Conservation (phyloP, 2,329 filamentous ascomycete genomes). For the Myriosclerotinia curreyana region DNA sequence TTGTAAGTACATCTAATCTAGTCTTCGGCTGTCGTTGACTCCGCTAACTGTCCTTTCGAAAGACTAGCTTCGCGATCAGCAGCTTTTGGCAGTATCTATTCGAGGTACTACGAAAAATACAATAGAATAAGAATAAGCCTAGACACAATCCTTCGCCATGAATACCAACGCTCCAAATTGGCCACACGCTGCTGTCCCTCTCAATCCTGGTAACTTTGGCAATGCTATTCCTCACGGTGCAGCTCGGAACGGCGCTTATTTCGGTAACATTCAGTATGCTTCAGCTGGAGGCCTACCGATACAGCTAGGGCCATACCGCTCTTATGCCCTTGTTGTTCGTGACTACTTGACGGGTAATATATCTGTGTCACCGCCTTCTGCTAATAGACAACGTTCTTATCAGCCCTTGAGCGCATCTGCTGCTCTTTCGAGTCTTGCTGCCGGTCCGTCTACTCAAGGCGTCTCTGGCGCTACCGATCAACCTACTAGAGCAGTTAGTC, state of each 20-base stretch:
- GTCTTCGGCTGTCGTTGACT: background rate
- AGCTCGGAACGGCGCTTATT: no score
- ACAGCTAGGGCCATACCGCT: background rate
- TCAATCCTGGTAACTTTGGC: no score
- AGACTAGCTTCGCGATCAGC: no score
- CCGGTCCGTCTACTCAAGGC: background rate
- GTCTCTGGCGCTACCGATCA: background rate
- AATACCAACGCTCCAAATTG: background rate
- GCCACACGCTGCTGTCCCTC: no score
- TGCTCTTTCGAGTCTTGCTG: background rate
- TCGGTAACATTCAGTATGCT: background rate
- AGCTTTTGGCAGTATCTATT: background rate
- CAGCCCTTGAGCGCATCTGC: background rate
- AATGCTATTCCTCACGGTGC: no score
- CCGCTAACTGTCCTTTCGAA: background rate
- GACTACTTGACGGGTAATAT: background rate
- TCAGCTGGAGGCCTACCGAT: background rate
- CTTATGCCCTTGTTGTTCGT: background rate
- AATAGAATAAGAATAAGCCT: background rate
- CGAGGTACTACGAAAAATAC: background rate
- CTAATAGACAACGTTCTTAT: accelerated
- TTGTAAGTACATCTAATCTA: background rate
- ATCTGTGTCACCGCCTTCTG: no score
- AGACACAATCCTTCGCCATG: no score
- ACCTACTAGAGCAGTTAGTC: background rate